These are phyloP conservation scores for Tetracladium maxilliforme DNA, from an alignment of 2,329 filamentous ascomycete genomes.

Conservation along the genomic window DNA sequence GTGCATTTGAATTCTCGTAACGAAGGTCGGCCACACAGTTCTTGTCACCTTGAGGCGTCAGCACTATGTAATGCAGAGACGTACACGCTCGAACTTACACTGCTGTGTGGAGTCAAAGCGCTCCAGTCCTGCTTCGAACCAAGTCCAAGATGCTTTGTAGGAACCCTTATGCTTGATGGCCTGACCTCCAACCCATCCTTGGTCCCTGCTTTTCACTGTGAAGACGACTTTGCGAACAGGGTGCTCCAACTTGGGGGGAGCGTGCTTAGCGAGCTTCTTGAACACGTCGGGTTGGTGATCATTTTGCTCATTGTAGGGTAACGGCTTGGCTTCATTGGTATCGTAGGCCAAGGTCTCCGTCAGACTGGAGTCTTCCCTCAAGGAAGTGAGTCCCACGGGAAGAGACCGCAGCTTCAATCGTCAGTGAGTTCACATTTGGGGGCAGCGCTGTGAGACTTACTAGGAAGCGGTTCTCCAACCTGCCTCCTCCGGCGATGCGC, in stretches of 20 bases:
- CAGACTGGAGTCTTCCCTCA: too few species aligned
- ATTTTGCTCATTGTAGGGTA: conserved; percentile 13
- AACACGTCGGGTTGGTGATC: conserved; percentile 5
- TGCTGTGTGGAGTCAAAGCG: conserved; percentile 33
- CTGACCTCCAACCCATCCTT: conserved; percentile 34
- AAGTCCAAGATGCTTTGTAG: conserved; percentile 37
- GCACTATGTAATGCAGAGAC: not conserved
- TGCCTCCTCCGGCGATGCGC: too few species aligned
- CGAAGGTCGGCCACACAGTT: too few species aligned
- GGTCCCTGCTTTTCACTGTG: conserved; percentile 38
- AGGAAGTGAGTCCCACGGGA: conserved; percentile 22
- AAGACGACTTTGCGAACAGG: conserved; percentile 49
- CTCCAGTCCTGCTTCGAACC: conserved; percentile 50
- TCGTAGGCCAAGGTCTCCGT: too few species aligned
- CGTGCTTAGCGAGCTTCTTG: conserved; percentile 15
- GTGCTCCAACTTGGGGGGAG: conserved; percentile 23
- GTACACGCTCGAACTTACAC: too few species aligned
- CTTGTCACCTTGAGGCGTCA: too few species aligned
- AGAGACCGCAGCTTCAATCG: conserved; percentile 18
- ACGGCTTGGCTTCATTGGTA: conserved; percentile 16
- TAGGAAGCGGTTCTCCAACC: too few species aligned
- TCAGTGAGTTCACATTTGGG: conserved; percentile 1
- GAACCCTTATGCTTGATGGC: conserved; percentile 14
- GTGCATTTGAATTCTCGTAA: too few species aligned
- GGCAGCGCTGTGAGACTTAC: too few species aligned